phyloP scores from a whole-genome alignment of 164 flowering plant genomes.

The Cinnamomum chago region DNA sequence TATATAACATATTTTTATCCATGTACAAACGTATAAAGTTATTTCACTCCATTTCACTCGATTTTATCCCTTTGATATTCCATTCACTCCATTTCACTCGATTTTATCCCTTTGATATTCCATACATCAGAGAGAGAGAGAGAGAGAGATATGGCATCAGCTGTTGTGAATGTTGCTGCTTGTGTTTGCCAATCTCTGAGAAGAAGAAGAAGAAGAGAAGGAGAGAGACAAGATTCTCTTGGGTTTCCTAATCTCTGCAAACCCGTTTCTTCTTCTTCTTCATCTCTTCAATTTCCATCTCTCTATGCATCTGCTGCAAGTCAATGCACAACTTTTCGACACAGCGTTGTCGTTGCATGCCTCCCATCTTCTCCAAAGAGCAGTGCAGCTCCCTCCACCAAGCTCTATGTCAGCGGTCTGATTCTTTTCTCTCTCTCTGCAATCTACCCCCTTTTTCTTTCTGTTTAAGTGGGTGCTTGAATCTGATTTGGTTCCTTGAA shows the following conservation, averaged over 20 bases:
- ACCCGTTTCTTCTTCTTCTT: conserved; percentile 1
- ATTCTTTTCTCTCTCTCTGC: neutral
- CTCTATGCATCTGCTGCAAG: conserved; percentile 8
- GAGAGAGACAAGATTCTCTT: neutral
- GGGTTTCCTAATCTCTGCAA: neutral
- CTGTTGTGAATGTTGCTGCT: conserved; percentile 9
- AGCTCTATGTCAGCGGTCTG: conserved; percentile 60
- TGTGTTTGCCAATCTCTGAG: conserved; percentile 5
- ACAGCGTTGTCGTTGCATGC: conserved; percentile 17
- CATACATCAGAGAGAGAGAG: neutral
- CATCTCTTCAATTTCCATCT: conserved; percentile 12
- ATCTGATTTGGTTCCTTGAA: neutral
- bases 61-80: no score
- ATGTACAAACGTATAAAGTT: no score
- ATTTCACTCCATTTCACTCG: no score
- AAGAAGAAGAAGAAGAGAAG: conserved; percentile 3
- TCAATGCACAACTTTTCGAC: conserved; percentile 5
- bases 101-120: no score
- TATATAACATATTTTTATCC: no score
- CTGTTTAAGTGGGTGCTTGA: neutral
- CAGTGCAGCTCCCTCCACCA: conserved; percentile 21
- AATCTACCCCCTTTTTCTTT: neutral
- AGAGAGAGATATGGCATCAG: conserved; percentile 14
- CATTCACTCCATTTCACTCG: no score
- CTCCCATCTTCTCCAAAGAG: conserved; percentile 17